Evolutionary conservation across 1,139 yeast genomes (phyloP).

Genomic region (Pichia cactophila): DNA sequence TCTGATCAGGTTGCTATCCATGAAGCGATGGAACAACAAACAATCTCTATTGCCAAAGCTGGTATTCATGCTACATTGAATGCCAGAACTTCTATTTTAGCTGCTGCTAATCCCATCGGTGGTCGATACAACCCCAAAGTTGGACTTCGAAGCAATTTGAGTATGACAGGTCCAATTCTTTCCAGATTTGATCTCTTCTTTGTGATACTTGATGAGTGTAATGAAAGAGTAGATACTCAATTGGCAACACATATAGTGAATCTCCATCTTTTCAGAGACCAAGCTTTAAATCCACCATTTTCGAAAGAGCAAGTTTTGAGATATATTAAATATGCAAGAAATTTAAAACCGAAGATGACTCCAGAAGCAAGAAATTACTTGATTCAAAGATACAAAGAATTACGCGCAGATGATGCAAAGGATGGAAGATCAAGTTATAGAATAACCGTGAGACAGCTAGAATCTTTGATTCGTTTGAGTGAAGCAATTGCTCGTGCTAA

Average conservation of each 20-base stretch:
- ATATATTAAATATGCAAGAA: conserved; percentile 85
- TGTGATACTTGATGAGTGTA: conserved; percentile 91
- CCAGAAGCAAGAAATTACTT: conserved; percentile 72
- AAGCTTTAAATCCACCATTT: conserved; percentile 84
- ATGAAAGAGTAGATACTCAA: conserved; percentile 82
- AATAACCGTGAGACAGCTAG: conserved; percentile 94
- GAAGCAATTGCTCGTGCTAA: conserved; percentile 98
- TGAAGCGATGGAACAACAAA: conserved; percentile 99
- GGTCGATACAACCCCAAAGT: conserved; percentile 88
- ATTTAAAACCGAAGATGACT: conserved; percentile 86
- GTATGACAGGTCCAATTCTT: conserved; percentile 99
- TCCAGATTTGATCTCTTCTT: conserved; percentile 95
- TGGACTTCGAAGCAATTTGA: conserved; percentile 78
- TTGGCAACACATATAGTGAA: conserved; percentile 90
- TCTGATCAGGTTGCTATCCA: conserved; percentile 97
- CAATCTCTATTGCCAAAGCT: conserved; percentile 95
- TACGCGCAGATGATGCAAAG: conserved; percentile 87
- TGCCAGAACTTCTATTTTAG: conserved; percentile 91
- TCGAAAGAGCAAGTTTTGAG: conserved; percentile 83
- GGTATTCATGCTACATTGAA: conserved; percentile 97
- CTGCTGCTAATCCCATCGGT: conserved; percentile 96
- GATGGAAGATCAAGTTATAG: conserved; percentile 88
- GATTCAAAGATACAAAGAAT: conserved; percentile 76
- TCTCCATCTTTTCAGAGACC: conserved; percentile 85
- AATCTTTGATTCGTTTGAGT: conserved; percentile 83